Base-by-base conservation (phyloP, 1,139 yeast genomes). In the Yamadazyma jaroonii region DNA sequence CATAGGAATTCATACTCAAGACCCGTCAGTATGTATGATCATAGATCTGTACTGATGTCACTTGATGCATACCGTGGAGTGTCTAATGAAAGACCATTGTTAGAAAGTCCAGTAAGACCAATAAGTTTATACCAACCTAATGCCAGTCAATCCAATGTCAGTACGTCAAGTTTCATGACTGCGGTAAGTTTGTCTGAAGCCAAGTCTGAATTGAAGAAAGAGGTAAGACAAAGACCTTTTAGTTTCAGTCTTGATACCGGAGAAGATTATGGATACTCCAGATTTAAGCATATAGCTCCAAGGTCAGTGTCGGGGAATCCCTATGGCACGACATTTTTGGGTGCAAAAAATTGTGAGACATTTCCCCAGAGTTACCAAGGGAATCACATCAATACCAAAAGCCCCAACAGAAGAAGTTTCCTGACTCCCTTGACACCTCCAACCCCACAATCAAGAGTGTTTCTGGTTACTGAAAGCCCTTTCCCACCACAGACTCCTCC, bases 211-310 rank as follows among this genome's bases (percentile, higher is more conserved):
- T 39, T 62, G 43, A 52, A 52, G 35, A 43, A 49, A 4, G 41
- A 46, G 29, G 59, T 61, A 3, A 48, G 61, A 36, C 61, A 58
- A 39, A 46, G 62, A 11, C 69, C 70, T 0, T 59, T 56, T 37
- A 59, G 63, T 37, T 61, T 45, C 38, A 58, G 68, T 43, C 54
- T 68, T 13, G 74, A 67, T 44, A 32, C 51, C 7, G 57, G 59
- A 3, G 54, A 49, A n/a, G 61, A 63, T 30, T 69, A 68, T 43
- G 47, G 45, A n/a, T 52, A 46, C 29, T 55, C 68, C n/a, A 52
- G 65, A 36, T 68, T 34, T 28, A 27, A 10, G 4, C 32, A 22
- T 9, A 25, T 27, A 12, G n/a, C 14, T 3, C 12, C 24, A 9
- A 35, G 31, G 14, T 11, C 31, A 20, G 3, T 14, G 12, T 10